Base-by-base conservation (phyloP, 345 rosid species). In the Euphorbia lathyris region DNA sequence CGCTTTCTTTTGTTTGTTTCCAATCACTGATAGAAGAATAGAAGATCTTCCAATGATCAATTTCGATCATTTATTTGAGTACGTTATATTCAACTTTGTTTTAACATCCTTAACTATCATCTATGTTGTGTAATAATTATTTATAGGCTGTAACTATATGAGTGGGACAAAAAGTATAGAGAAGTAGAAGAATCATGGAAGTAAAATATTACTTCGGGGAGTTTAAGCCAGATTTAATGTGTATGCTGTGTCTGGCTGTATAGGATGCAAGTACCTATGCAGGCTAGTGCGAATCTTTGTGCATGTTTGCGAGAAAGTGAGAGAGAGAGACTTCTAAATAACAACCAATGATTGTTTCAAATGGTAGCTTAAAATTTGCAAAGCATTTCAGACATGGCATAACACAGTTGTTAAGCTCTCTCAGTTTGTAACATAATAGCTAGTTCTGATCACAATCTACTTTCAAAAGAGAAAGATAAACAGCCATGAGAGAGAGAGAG, bases 1-100 rank as follows among this genome's bases (percentile, higher is more conserved):
- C 69, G 83, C 92, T 66, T 87, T 94, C 78, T 91, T 90, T 78
- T 88, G 90, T 82, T 81, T 91, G 88, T 90, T 94, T 81, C 97
- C 95, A 2, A 78, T 74, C 77, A 64, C 71, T 67, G 75, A 72
- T 71, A 83, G 97, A 85, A 79, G 72, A 80, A 83, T 79, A 76
- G 83, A 82, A 66, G 59, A 78, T 73, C 98, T 90, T 79, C 96
- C 90, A 47, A 69, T 65, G 72, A 88, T 90, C 90, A 94, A 92
- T 84, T 88, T 94, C 71, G 96, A 92, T 85, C 34, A 75, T 67
- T 79, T 92, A 75, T 94, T 92, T 80, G 88, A 77, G 99, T 88
- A 87, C 68, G 99, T 88, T 58, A 72, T 60, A 72, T 81, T 75
- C 65, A 25, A 53, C 80, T 78, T 68, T 76, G 23, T 77, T 76